phyloP scores from a whole-genome alignment of 1,139 yeast species.

The Yamadazyma dendronema region DNA sequence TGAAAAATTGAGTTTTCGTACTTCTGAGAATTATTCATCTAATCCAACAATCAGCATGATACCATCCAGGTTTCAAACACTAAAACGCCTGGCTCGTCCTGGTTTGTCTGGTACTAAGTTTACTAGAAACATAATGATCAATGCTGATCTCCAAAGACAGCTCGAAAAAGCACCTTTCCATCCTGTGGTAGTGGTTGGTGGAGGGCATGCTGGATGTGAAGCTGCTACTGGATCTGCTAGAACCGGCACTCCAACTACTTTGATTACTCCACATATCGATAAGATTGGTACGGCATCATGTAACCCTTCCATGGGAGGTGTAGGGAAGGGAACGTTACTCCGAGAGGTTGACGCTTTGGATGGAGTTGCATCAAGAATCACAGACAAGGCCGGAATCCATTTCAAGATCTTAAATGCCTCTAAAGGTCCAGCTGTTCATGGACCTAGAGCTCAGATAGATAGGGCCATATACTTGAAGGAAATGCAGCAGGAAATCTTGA shows the following conservation, averaged over 20 bases:
- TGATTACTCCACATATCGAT: conserved; percentile 71
- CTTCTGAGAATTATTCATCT: too few species aligned
- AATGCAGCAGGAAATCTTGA: conserved; percentile 68
- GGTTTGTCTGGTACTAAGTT: not conserved
- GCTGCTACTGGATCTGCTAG: conserved; percentile 95
- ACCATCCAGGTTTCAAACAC: not conserved
- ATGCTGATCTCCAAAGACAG: conserved; percentile 35
- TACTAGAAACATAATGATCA: conserved; percentile 25
- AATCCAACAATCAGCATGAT: not conserved
- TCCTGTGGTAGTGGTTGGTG: conserved; percentile 90
- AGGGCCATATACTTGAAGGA: conserved; percentile 71
- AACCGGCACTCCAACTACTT: conserved; percentile 67
- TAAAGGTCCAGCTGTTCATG: conserved; percentile 98
- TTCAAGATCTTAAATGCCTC: conserved; percentile 84
- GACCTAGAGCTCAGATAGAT: conserved; percentile 96
- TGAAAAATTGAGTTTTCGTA: conserved; percentile 1
- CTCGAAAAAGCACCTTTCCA: conserved; percentile 34
- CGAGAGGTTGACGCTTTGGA: conserved; percentile 96
- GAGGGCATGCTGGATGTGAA: conserved; percentile 99
- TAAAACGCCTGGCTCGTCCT: not conserved
- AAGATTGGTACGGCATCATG: conserved; percentile 95
- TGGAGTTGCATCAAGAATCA: conserved; percentile 81
- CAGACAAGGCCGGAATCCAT: conserved; percentile 92
- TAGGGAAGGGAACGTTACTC: conserved; percentile 91
- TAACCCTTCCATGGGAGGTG: conserved; percentile 98